Percentiles rank a stretch among this genome's conserved stretches.
Conservation (phyloP, 1,284 basidiomycete genomes). For the Cutaneotrichosporon sp. region DNA sequence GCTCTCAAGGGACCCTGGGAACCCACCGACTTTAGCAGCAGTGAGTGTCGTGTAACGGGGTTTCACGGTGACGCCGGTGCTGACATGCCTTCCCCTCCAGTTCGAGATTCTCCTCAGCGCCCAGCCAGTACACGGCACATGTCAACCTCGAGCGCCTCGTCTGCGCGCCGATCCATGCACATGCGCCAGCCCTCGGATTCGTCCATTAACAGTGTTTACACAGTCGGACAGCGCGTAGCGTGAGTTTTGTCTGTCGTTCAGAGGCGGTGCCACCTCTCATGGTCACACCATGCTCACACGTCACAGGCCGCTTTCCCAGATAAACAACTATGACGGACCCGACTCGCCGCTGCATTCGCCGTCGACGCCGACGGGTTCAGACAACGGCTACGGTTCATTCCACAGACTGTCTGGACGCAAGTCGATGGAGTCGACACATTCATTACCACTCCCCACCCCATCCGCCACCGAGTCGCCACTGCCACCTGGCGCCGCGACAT, state of each 20-base stretch:
- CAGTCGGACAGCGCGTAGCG: constrained; percentile 18
- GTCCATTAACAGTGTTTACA: constrained; percentile 40
- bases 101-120: neutral
- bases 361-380: constrained; percentile 39
- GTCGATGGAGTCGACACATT: constrained; percentile 43
- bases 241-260: constrained; percentile 2
- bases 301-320: constrained; percentile 37
- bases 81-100: neutral
- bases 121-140: constrained; percentile 6
- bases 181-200: constrained; percentile 41
- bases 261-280: neutral
- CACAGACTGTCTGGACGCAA: constrained; percentile 31
- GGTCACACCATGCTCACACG: constrained; percentile 3
- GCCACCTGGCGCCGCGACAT: constrained; percentile 31
- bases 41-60: neutral
- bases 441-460: constrained; percentile 27
- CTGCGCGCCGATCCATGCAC: constrained; percentile 2
- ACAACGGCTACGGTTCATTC: constrained; percentile 27
- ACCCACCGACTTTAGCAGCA: neutral
- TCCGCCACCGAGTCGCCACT: constrained; percentile 18
- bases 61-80: neutral
- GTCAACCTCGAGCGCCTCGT: constrained; percentile 13
- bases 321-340: constrained; percentile 17
- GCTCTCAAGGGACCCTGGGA: constrained; percentile 12
- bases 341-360: constrained; percentile 31